These are phyloP conservation scores for Blastomyces parvus DNA, from an alignment of 2,329 filamentous ascomycete genomes.

Conservation along the genomic window DNA sequence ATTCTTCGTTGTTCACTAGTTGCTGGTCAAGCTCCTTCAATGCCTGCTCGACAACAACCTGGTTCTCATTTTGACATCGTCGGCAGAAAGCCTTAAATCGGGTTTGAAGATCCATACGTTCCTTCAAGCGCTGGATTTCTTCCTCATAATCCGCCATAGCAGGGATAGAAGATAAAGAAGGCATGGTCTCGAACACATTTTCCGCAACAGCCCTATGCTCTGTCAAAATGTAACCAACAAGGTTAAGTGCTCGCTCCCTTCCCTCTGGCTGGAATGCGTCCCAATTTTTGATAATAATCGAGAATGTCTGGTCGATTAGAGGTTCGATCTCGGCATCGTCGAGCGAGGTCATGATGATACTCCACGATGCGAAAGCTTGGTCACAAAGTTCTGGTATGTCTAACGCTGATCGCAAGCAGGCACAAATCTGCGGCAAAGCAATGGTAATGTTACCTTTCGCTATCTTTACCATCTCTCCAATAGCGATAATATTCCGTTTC, in stretches of 20 bases:
- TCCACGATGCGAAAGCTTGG: conserved; percentile 75
- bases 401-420: conserved; percentile 81
- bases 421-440: conserved; percentile 84
- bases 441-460: conserved; percentile 63
- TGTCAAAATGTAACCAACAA: conserved; percentile 58
- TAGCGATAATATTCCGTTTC: conserved; percentile 65
- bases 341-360: conserved; percentile 62
- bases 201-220: conserved; percentile 52
- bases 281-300: conserved; percentile 80
- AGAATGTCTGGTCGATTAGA: conserved; percentile 81
- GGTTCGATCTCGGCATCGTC: conserved; percentile 68
- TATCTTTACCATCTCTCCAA: conserved; percentile 77
- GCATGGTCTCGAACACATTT: conserved; percentile 63
- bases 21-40: conserved; percentile 67
- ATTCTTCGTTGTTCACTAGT: conserved; percentile 62
- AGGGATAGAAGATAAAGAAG: conserved; percentile 63
- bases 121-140: conserved; percentile 56
- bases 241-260: conserved; percentile 48
- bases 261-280: conserved; percentile 51
- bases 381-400: conserved; percentile 64
- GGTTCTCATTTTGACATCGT: conserved; percentile 72
- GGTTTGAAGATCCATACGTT: conserved; percentile 55
- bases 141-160: conserved; percentile 59
- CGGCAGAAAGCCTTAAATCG: conserved; percentile 61
- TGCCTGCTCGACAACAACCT: conserved; percentile 73